Base-by-base conservation (phyloP, 164 flowering plant genomes). In the Warburgia ugandensis region DNA sequence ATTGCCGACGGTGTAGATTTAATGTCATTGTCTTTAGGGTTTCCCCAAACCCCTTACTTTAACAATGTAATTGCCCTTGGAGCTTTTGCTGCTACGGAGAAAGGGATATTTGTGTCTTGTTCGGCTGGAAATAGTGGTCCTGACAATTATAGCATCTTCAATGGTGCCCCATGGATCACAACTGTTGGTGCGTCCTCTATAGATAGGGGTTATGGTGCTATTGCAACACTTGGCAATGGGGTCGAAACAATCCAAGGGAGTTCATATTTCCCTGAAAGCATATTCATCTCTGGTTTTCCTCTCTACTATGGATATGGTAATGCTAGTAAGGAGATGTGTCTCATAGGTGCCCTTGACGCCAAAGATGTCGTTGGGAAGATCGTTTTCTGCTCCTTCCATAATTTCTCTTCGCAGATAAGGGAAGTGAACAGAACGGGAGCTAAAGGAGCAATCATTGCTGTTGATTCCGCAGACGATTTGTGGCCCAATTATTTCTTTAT, bases 121-220 rank as follows among this genome's bases (percentile, higher is more conserved):
- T 48, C 75, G 1, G 73, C 75, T 3, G 80, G 80, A 17, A 76
- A 76, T 41, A 27, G 1, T 0, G 75, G 75, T 1, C 57, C 70
- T 4, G 42, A 43, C 28, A 45, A 48, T 11, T 45, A 55, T 50
- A 58, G 63, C 10, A 63, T 58, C 0, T 20, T 8, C 9, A 72
- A 76, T 41, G 69, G 73, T 31, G 77, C 77, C 42, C 77, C 80
- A 10, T 76, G 80, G 80, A 52, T 73, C 41, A 70, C 60, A 16
- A 70, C 77, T 0, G 62, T 76, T 13, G 80, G 71, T 21, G 73
- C 80, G 0, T 68, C 71, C 3, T 70, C 71, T 0, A 38, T 70
- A 4, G 69, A 70, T 23, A 36, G 73, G 29, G 44, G 39, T 2
- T 70, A 39, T 11, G 44, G 35, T 0, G 75, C 63, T 8, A 8